Percentiles rank a stretch among this genome's conserved stretches.
Evolutionary conservation across 768 basidiomycete genomes (phyloP).

Genomic region (Erythrobasidium yunnanense): DNA sequence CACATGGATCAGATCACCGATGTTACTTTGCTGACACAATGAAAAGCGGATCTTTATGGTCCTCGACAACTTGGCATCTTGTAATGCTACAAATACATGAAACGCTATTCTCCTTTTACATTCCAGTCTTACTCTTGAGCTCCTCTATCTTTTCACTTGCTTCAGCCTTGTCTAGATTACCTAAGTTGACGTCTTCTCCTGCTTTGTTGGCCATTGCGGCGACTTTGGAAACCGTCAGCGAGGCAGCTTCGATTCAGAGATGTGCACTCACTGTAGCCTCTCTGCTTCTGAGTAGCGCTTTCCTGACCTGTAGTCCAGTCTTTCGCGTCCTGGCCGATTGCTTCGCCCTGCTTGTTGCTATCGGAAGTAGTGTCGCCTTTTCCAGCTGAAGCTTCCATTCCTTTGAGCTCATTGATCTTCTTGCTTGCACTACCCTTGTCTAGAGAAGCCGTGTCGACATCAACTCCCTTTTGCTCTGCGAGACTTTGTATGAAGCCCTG

Average conservation of each 20-base stretch:
- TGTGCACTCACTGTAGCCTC: conserved; percentile 11
- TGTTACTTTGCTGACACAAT: too few relatives aligned
- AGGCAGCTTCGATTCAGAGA: background rate
- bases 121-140: conserved; percentile 14
- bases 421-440: conserved; percentile 21
- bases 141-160: conserved; percentile 23
- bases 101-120: background rate
- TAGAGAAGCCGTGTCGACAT: conserved; percentile 25
- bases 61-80: too few relatives aligned
- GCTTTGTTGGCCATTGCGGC: conserved; percentile 26
- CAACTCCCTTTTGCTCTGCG: conserved; percentile 15
- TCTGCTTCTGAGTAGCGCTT: conserved; percentile 22
- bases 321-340: conserved; percentile 14
- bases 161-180: conserved; percentile 17
- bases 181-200: conserved; percentile 13
- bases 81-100: too few relatives aligned
- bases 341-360: conserved; percentile 17
- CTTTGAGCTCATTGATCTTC: conserved; percentile 23
- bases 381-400: background rate
- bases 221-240: background rate
- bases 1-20: too few relatives aligned
- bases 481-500: conserved; percentile 25
- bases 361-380: conserved; percentile 4
- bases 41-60: too few relatives aligned
- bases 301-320: conserved; percentile 21